phyloP scores from a whole-genome alignment of 306 rosid genomes.

The Vigna angularis region DNA sequence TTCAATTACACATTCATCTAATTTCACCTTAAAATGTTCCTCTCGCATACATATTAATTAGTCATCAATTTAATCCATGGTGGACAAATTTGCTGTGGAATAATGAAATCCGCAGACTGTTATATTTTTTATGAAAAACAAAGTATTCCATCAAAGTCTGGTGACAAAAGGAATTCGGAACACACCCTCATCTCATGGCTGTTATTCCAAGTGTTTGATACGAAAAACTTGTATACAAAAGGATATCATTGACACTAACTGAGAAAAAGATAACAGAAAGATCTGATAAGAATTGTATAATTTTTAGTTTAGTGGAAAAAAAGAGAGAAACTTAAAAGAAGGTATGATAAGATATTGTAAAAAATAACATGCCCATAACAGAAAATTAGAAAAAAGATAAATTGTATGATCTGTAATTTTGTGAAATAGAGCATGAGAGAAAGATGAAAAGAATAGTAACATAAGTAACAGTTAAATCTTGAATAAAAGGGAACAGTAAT shows the following conservation, averaged over 20 bases:
- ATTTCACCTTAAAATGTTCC: slow-evolving; percentile 28
- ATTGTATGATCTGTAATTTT: too few species aligned
- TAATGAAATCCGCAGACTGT: slow-evolving; percentile 28
- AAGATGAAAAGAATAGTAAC: neutral
- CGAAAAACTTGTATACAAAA: neutral
- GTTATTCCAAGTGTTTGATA: slow-evolving; percentile 27
- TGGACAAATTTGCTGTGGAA: slow-evolving; percentile 14
- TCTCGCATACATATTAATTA: neutral
- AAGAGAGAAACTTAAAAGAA: neutral
- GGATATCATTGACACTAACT: neutral
- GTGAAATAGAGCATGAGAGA: neutral
- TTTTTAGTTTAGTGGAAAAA: neutral
- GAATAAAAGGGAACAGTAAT: neutral
- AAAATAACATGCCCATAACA: neutral
- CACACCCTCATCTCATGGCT: neutral
- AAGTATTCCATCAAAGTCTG: slow-evolving; percentile 26
- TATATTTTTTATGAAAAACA: slow-evolving; percentile 32
- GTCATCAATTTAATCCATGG: slow-evolving; percentile 22
- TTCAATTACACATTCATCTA: slow-evolving; percentile 9
- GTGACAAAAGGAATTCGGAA: slow-evolving; percentile 32
- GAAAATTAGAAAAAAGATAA: too few species aligned
- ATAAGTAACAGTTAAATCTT: neutral
- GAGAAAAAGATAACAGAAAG: neutral
- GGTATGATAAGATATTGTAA: neutral
- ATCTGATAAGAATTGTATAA: neutral